Base-by-base conservation (phyloP, 1,139 yeast genomes). In the Kodamaea derodonti region DNA sequence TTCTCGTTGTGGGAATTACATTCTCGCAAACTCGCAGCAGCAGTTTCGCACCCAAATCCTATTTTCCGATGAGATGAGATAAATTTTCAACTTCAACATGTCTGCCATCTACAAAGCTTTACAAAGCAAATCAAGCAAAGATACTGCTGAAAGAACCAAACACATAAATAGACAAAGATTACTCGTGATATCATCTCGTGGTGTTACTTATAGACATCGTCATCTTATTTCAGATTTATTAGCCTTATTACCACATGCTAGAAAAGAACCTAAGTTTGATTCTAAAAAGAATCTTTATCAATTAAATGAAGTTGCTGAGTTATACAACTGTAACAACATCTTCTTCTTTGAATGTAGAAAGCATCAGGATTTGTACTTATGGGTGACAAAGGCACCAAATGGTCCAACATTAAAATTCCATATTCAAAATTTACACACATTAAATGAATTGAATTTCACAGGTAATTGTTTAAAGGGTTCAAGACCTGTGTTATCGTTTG, bases 381-480 rank as follows among this genome's bases (percentile, higher is more conserved):
- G 97, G 97, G 62, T 92, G 47, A 76, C 96, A 27, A 90, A 92
- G 64, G 95, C 97, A 18, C 98, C 98, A 32, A 92, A 92, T 58
- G 99, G 99, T 1, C 99, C 99, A 38, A 90, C 97, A 17, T 70
- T 85, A 54, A 92, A 94, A 64, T 90, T 92, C 61, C 95, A 84
- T 58, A 75, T 92, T 41, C 97, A 92, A 62, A 94, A 92, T 62
- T 72, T 92, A 65, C 98, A 94, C 62, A 92, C 97, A 28, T 80
- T 88, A 71, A 96, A 90, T 56, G 99, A 92, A 62, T 73, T 92
- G 48, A 88, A 94, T 60, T 92, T 92, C 65, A 88, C 95, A 12
- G 98, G 99, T 32, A 92, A 92, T 66, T 88, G 97, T 54, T 71
- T 92, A 46, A 86, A 84, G 60, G 99, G 99, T 3, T 87, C 97